Conservation (phyloP, 2,329 filamentous ascomycete genomes). For the Epichloe gansuensis region DNA sequence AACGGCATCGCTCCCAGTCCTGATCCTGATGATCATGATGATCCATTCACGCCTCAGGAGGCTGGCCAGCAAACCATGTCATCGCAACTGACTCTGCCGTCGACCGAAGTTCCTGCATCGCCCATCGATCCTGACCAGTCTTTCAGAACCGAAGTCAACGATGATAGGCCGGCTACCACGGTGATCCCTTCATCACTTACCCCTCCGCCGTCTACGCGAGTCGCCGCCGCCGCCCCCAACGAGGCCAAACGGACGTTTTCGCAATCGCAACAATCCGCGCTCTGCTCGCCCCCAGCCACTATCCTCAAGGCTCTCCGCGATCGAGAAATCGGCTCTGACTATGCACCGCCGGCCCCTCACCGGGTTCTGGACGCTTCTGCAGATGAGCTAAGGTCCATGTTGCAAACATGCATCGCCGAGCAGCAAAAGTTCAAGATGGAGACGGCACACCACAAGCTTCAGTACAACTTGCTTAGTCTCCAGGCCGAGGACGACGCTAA, state of each 20-base stretch:
- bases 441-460: conserved; percentile 79
- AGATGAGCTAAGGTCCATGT: conserved; percentile 44
- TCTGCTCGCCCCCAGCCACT: conserved; percentile 43
- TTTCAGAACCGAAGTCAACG: conserved; percentile 37
- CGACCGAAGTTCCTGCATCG: conserved; percentile 42
- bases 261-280: conserved; percentile 32
- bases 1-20: conserved; percentile 23
- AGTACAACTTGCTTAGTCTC: conserved; percentile 71
- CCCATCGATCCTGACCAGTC: conserved; percentile 35
- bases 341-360: conserved; percentile 31
- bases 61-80: conserved; percentile 17
- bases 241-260: conserved; percentile 19
- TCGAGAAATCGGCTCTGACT: conserved; percentile 24
- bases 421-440: conserved; percentile 60
- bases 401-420: conserved; percentile 41
- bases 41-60: conserved; percentile 21
- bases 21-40: conserved; percentile 9
- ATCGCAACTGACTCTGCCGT: conserved; percentile 43
- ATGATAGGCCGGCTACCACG: conserved; percentile 29
- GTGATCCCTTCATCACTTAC: conserved; percentile 46
- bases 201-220: conserved; percentile 43
- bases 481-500: conserved; percentile 77
- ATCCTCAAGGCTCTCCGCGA: conserved; percentile 23
- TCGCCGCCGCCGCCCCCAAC: conserved; percentile 23
- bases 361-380: conserved; percentile 39